A percentile compares a stretch with the other conserved stretches of the same genome.
phyloP scores from a whole-genome alignment of 2,329 filamentous ascomycete species.

The Colletotrichum destructivum region DNA sequence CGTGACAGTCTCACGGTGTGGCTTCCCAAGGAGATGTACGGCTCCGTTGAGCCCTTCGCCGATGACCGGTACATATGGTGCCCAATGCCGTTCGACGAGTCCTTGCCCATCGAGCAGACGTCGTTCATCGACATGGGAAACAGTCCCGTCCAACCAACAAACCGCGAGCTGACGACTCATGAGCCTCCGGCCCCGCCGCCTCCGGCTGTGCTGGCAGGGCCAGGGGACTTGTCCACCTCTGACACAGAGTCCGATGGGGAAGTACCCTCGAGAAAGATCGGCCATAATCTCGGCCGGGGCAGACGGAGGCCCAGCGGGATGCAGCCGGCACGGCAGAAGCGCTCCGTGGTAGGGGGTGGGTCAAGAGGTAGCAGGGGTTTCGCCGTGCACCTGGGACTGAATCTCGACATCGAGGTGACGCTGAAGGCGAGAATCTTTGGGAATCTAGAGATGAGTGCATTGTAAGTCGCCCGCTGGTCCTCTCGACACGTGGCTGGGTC shows the following conservation, averaged over 20 bases:
- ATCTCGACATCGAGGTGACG: constrained; percentile 33
- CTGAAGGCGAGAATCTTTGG: constrained; percentile 30
- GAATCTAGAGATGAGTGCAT: constrained; percentile 30
- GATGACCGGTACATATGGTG: constrained; percentile 36
- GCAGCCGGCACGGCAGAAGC: background rate
- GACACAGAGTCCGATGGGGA: constrained; percentile 32
- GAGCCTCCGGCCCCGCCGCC: constrained; percentile 6
- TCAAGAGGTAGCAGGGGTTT: constrained; percentile 19
- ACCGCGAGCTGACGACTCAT: background rate
- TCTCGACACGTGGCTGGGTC: background rate
- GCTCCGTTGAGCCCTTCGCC: constrained; percentile 35
- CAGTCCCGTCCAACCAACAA: background rate
- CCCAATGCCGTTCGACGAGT: constrained; percentile 37
- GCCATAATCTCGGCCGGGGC: background rate
- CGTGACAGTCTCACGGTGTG: constrained; percentile 34
- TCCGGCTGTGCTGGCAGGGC: background rate
- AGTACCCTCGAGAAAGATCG: background rate
- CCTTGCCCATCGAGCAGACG: constrained; percentile 33
- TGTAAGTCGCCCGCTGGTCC: constrained; percentile 9
- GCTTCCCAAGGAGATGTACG: constrained; percentile 39
- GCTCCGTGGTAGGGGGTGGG: background rate
- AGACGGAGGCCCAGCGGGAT: constrained; percentile 11
- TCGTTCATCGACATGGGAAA: constrained; percentile 35
- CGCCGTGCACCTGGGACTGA: constrained; percentile 24
- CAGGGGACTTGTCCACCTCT: constrained; percentile 12